A percentile compares a stretch with the other conserved stretches of the same genome.
These are phyloP conservation scores for Dioscorea alata DNA, from an alignment of 106 monocot genomes.

Conservation along the genomic window DNA sequence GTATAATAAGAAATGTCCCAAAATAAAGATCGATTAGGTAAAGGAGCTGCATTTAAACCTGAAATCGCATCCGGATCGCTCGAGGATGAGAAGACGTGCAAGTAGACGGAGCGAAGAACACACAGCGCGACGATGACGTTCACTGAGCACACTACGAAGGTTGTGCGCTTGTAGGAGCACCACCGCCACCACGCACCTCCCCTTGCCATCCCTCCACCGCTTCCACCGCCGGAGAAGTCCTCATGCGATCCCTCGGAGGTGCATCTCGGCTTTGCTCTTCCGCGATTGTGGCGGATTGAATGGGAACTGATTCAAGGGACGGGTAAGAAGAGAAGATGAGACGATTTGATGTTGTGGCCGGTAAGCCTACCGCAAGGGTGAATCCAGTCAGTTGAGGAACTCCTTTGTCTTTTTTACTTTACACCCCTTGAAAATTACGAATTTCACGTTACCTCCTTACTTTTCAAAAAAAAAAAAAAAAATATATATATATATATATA, in stretches of 20 bases:
- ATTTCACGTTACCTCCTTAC: too few relatives aligned
- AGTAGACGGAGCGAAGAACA: constrained; percentile 48
- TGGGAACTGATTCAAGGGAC: too few relatives aligned
- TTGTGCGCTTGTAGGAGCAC: constrained; percentile 54
- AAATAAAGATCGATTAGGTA: neutral
- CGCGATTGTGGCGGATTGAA: too few relatives aligned
- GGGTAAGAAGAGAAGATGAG: neutral
- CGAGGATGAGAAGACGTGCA: constrained; percentile 10
- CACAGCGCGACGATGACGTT: constrained; percentile 63
- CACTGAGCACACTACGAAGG: constrained; percentile 55
- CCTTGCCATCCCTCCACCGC: neutral
- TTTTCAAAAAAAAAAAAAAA: too few relatives aligned
- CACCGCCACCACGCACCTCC: constrained; percentile 1
- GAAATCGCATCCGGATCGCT: constrained; percentile 5
- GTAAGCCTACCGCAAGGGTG: neutral
- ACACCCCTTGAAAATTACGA: too few relatives aligned
- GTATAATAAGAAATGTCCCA: neutral
- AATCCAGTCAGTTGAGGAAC: neutral
- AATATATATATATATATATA: too few relatives aligned
- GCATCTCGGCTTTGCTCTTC: too few relatives aligned
- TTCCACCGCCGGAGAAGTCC: too few relatives aligned
- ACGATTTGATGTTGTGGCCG: neutral
- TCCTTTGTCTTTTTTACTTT: too few relatives aligned
- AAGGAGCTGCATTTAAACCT: constrained; percentile 3
- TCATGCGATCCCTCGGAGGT: too few relatives aligned